Evolutionary conservation across 176 grass and related monocot species (phyloP).

Genomic region (Juncus effusus): DNA sequence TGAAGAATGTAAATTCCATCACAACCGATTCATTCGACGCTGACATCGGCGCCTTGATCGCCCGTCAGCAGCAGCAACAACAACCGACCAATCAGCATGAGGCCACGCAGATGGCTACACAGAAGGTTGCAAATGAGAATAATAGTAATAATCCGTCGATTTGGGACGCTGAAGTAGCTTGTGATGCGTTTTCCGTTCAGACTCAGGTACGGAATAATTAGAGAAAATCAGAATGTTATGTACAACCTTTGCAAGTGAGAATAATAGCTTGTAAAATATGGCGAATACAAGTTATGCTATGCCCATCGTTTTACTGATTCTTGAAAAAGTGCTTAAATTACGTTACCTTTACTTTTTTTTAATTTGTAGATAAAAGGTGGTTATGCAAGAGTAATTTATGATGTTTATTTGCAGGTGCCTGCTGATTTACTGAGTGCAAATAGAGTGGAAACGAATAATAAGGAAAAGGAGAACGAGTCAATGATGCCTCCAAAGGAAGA

Average conservation of each 20-base stretch:
- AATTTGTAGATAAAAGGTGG: not conserved
- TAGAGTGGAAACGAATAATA: constrained; percentile 6
- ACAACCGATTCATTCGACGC: constrained; percentile 95
- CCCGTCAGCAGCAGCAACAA: constrained; percentile 27
- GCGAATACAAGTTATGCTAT: not conserved
- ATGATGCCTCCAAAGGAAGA: constrained; percentile 24
- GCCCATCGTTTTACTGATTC: not conserved
- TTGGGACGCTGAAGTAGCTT: constrained; percentile 90
- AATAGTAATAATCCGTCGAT: constrained; percentile 37
- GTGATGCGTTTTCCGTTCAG: constrained; percentile 65
- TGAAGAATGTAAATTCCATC: constrained; percentile 41
- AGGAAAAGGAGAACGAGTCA: constrained; percentile 8
- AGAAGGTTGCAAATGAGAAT: constrained; percentile 14
- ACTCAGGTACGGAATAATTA: not conserved
- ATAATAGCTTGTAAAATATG: not conserved
- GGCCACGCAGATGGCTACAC: not conserved
- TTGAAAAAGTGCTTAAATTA: not conserved
- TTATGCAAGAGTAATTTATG: not conserved
- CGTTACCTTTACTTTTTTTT: not conserved
- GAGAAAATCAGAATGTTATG: no score
- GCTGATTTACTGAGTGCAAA: constrained; percentile 22
- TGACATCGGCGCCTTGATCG: constrained; percentile 75
- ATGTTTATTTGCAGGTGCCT: constrained; percentile 4
- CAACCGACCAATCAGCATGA: constrained; percentile 34
- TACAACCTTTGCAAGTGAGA: not conserved